Conservation (phyloP, 2,329 filamentous ascomycete genomes). For the Colletotrichum trifolii region DNA sequence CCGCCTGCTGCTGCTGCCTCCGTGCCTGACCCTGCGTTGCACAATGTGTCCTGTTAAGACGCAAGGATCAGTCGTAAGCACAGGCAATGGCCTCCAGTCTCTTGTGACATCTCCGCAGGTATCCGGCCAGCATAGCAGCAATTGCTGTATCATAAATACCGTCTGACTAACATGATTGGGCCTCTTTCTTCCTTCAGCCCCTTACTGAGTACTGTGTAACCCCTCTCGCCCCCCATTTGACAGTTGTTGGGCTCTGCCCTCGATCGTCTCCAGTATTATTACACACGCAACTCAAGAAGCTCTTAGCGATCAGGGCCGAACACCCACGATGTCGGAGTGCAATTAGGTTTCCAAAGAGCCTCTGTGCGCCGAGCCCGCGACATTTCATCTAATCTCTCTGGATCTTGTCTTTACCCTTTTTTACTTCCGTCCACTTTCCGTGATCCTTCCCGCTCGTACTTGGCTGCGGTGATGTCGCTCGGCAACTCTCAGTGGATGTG, state of each 20-base stretch:
- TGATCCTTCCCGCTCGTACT: constrained; percentile 12
- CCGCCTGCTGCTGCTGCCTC: constrained; percentile 15
- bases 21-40: constrained; percentile 11
- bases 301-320: constrained; percentile 8
- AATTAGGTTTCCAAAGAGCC: constrained; percentile 26
- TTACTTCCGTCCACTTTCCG: constrained; percentile 16
- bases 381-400: constrained; percentile 32
- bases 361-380: constrained; percentile 32
- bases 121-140: neutral
- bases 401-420: too few relatives aligned
- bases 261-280: constrained; percentile 14
- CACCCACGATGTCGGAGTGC: constrained; percentile 13
- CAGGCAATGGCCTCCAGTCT: constrained; percentile 16
- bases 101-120: too few relatives aligned
- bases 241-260: constrained; percentile 11
- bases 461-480: constrained; percentile 4
- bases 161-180: constrained; percentile 24
- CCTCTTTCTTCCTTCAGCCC: constrained; percentile 7
- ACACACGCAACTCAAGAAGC: constrained; percentile 13
- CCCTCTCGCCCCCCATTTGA: neutral
- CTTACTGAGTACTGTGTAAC: neutral
- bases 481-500: constrained; percentile 1
- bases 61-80: constrained; percentile 19
- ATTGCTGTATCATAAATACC: constrained; percentile 26
- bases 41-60: constrained; percentile 22